Conservation (phyloP, 805 yeast species). For the Candida awuae region DNA sequence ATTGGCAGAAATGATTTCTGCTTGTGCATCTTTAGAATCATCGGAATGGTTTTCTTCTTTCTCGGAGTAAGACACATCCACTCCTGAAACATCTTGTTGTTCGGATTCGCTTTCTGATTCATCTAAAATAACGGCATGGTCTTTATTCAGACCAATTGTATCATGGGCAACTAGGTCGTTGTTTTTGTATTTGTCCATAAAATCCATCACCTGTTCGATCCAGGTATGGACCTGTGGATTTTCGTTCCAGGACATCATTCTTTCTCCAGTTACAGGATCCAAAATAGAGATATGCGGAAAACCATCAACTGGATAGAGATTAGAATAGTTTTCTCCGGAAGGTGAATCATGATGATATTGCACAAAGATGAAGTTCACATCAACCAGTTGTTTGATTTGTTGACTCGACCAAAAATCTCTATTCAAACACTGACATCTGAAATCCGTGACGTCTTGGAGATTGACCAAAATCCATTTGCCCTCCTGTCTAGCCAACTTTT, state of each 20-base stretch:
- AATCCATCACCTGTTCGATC: conserved; percentile 60
- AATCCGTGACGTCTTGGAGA: conserved; percentile 78
- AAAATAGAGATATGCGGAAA: conserved; percentile 87
- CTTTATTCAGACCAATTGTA: conserved; percentile 12
- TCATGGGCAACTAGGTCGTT: conserved; percentile 57
- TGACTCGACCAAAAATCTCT: conserved; percentile 86
- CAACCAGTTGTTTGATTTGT: conserved; percentile 55
- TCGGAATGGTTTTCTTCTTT: conserved; percentile 7
- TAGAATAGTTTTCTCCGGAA: conserved; percentile 61
- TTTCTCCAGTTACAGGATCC: conserved; percentile 95
- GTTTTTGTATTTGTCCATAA: conserved; percentile 54
- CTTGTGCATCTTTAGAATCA: conserved; percentile 1
- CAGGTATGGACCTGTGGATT: conserved; percentile 56
- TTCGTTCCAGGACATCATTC: conserved; percentile 68
- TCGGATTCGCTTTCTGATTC: conserved; percentile 23
- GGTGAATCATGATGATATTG: conserved; percentile 78
- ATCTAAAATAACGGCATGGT: conserved; percentile 31
- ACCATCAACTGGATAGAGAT: conserved; percentile 60
- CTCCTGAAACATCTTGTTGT: conserved; percentile 27
- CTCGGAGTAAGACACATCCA: conserved; percentile 9
- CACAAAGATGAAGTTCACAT: conserved; percentile 66
- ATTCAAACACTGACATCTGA: conserved; percentile 81
- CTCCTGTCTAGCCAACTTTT: conserved; percentile 49
- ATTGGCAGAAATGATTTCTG: conserved; percentile 14
- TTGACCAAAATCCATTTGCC: conserved; percentile 82